Evolutionary conservation across 1,284 basidiomycete genomes (phyloP).

Genomic region (Vanrija pseudolonga): DNA sequence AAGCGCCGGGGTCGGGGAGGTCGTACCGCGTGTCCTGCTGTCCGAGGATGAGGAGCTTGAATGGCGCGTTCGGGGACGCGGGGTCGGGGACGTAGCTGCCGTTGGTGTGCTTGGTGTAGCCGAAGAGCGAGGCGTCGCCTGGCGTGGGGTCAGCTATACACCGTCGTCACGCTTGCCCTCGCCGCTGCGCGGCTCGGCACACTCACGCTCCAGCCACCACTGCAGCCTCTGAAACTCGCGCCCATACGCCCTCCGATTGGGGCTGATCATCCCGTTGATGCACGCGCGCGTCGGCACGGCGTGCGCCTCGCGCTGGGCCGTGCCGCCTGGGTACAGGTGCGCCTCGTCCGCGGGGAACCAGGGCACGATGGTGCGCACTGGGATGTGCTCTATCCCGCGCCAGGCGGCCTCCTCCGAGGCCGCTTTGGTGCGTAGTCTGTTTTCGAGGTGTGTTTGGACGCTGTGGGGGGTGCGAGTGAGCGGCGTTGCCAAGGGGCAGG

Average conservation of each 20-base stretch:
- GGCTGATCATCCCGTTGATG: constrained; percentile 3
- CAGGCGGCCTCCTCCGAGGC: neutral
- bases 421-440: neutral
- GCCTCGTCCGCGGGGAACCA: constrained; percentile 1
- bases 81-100: neutral
- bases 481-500: neutral
- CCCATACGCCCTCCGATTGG: neutral
- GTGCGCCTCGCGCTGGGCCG: neutral
- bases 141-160: neutral
- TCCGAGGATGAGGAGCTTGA: neutral
- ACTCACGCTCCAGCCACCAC: neutral
- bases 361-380: neutral
- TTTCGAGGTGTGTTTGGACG: neutral
- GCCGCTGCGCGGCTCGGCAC: no score
- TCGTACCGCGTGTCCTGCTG: neutral
- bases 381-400: neutral
- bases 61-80: neutral
- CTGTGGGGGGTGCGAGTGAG: neutral
- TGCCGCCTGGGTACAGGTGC: neutral
- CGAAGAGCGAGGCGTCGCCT: neutral
- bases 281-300: neutral
- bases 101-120: neutral
- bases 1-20: neutral
- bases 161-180: no score
- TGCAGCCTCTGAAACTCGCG: neutral